Conservation (phyloP, 164 flowering plant species). For the Tetracentron sinense region DNA sequence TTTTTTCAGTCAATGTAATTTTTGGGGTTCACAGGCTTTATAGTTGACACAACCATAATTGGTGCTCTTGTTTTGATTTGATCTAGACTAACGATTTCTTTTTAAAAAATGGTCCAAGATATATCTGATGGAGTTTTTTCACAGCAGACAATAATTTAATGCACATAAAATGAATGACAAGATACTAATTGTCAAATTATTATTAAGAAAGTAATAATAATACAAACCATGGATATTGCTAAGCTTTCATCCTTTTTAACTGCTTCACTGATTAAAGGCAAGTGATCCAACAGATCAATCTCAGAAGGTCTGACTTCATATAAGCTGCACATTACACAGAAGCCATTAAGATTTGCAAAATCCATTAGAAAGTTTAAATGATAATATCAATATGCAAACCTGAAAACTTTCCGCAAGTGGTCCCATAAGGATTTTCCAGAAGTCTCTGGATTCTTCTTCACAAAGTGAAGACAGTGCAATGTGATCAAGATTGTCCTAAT, state of each 20-base stretch:
- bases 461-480: conserved; percentile 47
- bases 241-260: conserved; percentile 35
- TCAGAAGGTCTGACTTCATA: conserved; percentile 42
- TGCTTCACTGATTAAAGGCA: conserved; percentile 35
- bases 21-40: no score
- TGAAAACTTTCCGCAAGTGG: conserved; percentile 45
- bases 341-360: neutral
- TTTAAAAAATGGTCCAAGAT: no score
- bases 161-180: neutral
- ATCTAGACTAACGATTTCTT: no score
- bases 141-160: no score
- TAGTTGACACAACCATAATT: no score
- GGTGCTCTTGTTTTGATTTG: no score
- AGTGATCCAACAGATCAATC: conserved; percentile 42
- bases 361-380: neutral
- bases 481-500: conserved; percentile 57
- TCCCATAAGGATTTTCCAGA: conserved; percentile 58
- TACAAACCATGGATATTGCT: conserved; percentile 39
- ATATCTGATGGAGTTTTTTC: no score
- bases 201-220: neutral
- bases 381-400: conserved; percentile 34
- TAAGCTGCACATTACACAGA: conserved; percentile 30
- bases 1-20: no score
- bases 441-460: conserved; percentile 42
- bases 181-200: neutral